Evolutionary conservation across 1,139 yeast species (phyloP).

Genomic region (Taphrina deformans): DNA sequence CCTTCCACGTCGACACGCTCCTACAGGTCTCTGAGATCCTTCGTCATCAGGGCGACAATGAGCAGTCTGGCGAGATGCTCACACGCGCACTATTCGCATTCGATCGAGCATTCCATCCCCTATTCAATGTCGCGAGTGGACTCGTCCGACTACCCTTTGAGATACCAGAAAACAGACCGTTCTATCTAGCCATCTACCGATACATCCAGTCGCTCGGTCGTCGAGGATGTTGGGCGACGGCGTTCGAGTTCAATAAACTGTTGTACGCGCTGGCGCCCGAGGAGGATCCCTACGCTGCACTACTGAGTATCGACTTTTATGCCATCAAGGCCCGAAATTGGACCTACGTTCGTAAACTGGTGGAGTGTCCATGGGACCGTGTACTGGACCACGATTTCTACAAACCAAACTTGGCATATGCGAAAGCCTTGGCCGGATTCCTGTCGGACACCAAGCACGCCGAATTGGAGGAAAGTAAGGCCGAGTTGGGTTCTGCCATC

Average conservation of each 20-base stretch:
- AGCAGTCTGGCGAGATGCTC: conserved; percentile 52
- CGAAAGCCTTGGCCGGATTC: conserved; percentile 58
- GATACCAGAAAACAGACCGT: conserved; percentile 70
- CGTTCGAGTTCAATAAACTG: conserved; percentile 70
- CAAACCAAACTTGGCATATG: conserved; percentile 69
- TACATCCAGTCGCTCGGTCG: conserved; percentile 71
- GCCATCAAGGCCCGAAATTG: conserved; percentile 68
- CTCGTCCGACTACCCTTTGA: conserved; percentile 74
- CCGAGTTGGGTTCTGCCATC: conserved; percentile 55
- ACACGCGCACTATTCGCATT: conserved; percentile 73
- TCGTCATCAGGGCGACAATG: conserved; percentile 67
- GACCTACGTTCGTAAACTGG: conserved; percentile 59
- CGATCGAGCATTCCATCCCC: conserved; percentile 61
- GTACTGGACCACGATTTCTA: conserved; percentile 49
- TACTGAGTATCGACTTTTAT: conserved; percentile 79
- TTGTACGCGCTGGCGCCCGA: conserved; percentile 61
- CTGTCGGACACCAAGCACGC: conserved; percentile 45
- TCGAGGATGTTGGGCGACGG: conserved; percentile 74
- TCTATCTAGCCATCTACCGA: conserved; percentile 71
- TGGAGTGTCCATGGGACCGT: conserved; percentile 41
- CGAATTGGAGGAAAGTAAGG: conserved; percentile 50
- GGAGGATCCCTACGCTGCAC: conserved; percentile 81
- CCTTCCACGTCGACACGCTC: conserved; percentile 77
- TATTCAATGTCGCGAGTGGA: conserved; percentile 52
- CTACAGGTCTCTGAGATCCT: conserved; percentile 75